A percentile compares a stretch with the other conserved stretches of the same genome.
Evolutionary conservation across 192 early-diverging fungal species (phyloP).

Genomic region (Chytriomyces sp.): DNA sequence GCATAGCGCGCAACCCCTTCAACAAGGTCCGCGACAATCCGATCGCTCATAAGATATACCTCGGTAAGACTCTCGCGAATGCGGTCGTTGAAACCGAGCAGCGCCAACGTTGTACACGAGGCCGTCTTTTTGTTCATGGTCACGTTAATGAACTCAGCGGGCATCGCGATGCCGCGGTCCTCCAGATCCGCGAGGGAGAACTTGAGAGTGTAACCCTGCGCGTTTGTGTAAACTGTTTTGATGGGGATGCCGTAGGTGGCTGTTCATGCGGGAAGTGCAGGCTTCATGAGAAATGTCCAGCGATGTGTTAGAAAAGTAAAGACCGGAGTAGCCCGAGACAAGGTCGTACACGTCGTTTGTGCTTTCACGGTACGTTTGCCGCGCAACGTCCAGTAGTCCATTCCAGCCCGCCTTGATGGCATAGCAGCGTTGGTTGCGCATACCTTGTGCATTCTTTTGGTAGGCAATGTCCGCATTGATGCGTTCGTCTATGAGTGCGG

Average conservation of each 20-base stretch:
- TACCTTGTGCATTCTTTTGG: slow-evolving; percentile 73
- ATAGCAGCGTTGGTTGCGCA: slow-evolving; percentile 84
- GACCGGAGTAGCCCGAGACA: slow-evolving; percentile 47
- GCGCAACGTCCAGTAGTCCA: slow-evolving; percentile 83
- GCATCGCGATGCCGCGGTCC: slow-evolving; percentile 52
- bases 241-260: slow-evolving; percentile 62
- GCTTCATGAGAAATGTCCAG: background rate
- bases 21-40: slow-evolving; percentile 53
- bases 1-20: slow-evolving; percentile 61
- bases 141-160: slow-evolving; percentile 75
- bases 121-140: slow-evolving; percentile 62
- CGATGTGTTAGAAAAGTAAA: background rate
- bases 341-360: slow-evolving; percentile 72
- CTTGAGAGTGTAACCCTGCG: slow-evolving; percentile 58
- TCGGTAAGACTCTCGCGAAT: slow-evolving; percentile 81
- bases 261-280: too few relatives aligned
- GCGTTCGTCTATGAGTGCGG: slow-evolving; percentile 50
- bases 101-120: slow-evolving; percentile 75
- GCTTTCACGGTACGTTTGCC: slow-evolving; percentile 78
- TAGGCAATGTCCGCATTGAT: slow-evolving; percentile 65
- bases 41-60: slow-evolving; percentile 52
- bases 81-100: slow-evolving; percentile 81
- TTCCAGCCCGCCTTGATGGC: slow-evolving; percentile 79
- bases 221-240: slow-evolving; percentile 65
- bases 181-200: slow-evolving; percentile 43